These are phyloP conservation scores for Ilex asprella DNA, from an alignment of 257 asterid genomes.

Conservation along the genomic window DNA sequence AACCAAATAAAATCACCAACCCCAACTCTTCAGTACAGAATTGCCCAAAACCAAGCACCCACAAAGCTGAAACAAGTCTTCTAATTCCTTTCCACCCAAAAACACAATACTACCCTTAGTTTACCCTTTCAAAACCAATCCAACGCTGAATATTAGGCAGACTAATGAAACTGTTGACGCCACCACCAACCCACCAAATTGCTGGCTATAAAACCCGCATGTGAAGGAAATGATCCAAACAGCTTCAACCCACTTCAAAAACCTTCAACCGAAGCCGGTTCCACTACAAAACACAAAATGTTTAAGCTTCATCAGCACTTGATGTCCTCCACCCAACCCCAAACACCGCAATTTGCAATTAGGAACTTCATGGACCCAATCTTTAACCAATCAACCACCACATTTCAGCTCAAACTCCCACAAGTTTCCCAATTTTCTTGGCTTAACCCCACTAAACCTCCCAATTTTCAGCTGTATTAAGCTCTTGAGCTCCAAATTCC, in stretches of 20 bases:
- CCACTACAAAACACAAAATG: constrained; percentile 23
- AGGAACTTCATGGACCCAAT: constrained; percentile 15
- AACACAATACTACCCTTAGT: constrained; percentile 20
- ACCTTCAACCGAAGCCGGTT: constrained; percentile 37
- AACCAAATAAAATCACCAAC: neutral
- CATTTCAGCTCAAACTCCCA: constrained; percentile 17
- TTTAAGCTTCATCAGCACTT: constrained; percentile 37
- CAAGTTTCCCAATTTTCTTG: neutral
- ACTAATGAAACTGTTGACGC: constrained; percentile 1
- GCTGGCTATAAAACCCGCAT: constrained; percentile 9
- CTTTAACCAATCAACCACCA: constrained; percentile 9
- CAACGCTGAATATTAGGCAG: constrained; percentile 5
- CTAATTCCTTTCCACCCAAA: constrained; percentile 23
- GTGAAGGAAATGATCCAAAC: constrained; percentile 12
- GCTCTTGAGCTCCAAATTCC: neutral
- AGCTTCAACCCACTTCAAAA: constrained; percentile 5
- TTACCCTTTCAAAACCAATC: constrained; percentile 20
- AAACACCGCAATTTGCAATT: constrained; percentile 14
- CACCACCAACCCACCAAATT: constrained; percentile 12
- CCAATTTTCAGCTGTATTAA: neutral
- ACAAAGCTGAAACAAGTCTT: constrained; percentile 9
- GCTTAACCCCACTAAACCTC: constrained; percentile 4
- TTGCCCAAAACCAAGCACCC: constrained; percentile 6
- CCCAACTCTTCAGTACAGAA: constrained; percentile 16
- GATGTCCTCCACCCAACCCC: constrained; percentile 16